These are phyloP conservation scores for Crucibulum laeve DNA, from an alignment of 768 basidiomycete species.

Conservation along the genomic window DNA sequence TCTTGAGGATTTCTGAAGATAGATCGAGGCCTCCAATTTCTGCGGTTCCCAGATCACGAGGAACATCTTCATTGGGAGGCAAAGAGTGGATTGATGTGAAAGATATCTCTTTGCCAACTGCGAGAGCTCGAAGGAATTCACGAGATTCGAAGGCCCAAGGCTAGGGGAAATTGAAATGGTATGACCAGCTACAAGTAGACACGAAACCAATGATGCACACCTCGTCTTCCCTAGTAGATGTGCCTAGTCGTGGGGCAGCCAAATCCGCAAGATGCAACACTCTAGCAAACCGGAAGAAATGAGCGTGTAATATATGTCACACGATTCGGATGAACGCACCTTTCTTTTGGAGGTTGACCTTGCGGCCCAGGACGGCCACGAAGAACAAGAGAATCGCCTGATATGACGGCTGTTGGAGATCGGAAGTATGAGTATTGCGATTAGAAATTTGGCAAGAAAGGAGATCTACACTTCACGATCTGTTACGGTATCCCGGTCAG, in stretches of 20 bases:
- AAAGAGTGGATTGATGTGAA: conserved; percentile 82
- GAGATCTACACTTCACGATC: conserved; percentile 57
- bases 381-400: conserved; percentile 85
- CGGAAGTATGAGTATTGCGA: conserved; percentile 19
- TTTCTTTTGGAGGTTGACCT: conserved; percentile 88
- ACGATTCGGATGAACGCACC: no score
- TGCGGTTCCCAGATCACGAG: conserved; percentile 76
- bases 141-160: conserved; percentile 91
- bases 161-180: conserved; percentile 30
- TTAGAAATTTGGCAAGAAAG: background rate
- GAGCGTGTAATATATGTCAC: no score
- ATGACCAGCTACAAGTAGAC: background rate
- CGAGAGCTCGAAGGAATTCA: conserved; percentile 81
- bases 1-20: conserved; percentile 69
- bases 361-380: conserved; percentile 73
- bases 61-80: conserved; percentile 67
- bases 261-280: conserved; percentile 89
- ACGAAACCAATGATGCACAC: no score
- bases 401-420: conserved; percentile 67
- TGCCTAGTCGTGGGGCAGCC: conserved; percentile 80
- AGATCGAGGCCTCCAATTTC: conserved; percentile 74
- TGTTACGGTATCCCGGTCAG: conserved; percentile 13
- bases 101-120: conserved; percentile 87
- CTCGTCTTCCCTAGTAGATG: conserved; percentile 83
- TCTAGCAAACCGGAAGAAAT: no score